Evolutionary conservation across 2,329 filamentous ascomycete species (phyloP).

Genomic region (Cryoendolithus antarcticus): DNA sequence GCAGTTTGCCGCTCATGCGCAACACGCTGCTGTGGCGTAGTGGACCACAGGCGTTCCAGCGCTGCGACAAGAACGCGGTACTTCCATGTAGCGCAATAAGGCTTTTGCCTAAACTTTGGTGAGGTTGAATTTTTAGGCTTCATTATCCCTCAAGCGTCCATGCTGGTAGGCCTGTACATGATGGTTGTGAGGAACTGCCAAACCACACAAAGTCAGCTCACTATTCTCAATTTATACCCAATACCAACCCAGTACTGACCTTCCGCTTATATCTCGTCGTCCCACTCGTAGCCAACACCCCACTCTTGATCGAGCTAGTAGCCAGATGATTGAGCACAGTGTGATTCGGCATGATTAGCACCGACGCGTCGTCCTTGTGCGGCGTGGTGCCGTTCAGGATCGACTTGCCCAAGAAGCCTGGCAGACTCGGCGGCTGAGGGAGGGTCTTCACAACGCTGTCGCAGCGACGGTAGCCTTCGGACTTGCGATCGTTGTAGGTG

Average conservation of each 20-base stretch:
- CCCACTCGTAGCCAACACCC: slow-evolving; percentile 84
- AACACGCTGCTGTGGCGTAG: no score
- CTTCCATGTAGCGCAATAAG: no score
- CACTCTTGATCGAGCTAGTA: slow-evolving; percentile 96
- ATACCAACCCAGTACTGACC: slow-evolving; percentile 33
- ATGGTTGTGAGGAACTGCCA: slow-evolving; percentile 81
- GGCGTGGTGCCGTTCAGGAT: slow-evolving; percentile 84
- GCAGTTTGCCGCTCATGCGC: no score
- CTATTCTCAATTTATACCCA: no score
- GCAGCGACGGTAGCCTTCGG: slow-evolving; percentile 62
- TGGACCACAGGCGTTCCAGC: no score
- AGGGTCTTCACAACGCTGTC: slow-evolving; percentile 63
- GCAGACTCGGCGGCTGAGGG: slow-evolving; percentile 72
- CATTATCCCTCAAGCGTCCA: no score
- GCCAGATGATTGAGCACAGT: slow-evolving; percentile 93
- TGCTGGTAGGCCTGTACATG: slow-evolving; percentile 75
- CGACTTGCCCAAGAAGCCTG: slow-evolving; percentile 84
- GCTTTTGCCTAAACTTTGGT: no score
- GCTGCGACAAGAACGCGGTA: no score
- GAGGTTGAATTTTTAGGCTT: no score
- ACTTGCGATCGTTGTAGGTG: slow-evolving; percentile 44
- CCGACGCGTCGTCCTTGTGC: slow-evolving; percentile 96
- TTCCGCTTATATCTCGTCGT: slow-evolving; percentile 98
- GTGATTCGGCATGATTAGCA: slow-evolving; percentile 92
- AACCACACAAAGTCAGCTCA: no score